Evolutionary conservation across 163 green algal species (phyloP), one percentile per base, ranked within the genome.

Genomic region (Prototheca stagnorum): DNA sequence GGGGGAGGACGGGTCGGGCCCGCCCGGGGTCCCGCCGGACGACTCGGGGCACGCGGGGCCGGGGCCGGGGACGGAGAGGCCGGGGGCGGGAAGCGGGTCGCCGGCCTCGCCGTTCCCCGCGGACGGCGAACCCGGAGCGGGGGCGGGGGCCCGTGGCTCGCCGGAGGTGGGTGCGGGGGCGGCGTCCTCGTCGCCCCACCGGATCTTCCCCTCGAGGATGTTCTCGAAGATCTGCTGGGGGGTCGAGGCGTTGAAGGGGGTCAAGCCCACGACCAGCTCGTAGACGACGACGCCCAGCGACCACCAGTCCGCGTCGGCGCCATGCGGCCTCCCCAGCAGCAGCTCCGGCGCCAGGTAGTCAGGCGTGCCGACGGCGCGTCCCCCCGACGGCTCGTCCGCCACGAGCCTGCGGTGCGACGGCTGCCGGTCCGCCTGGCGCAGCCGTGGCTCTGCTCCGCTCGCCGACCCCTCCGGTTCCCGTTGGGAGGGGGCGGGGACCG

Each of bases 161-260:
- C n/a, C n/a, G n/a, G n/a, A n/a, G n/a, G n/a, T n/a, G n/a, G n/a
- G n/a, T n/a, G n/a, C n/a, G n/a, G n/a, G n/a, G n/a, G n/a, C n/a
- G 14, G n/a, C n/a, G n/a, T n/a, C n/a, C n/a, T n/a, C n/a, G n/a
- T n/a, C n/a, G n/a, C n/a, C 34, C 22, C 28, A 54, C 15, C 16
- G 4, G 25, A 48, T 21, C 19, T 7, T 33, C 0, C 15, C 71
- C 39, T 92, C 75, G 21, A 94, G 65, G 54, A 95, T 91, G 61
- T 93, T 93, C 21, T 91, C 70, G 56, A 96, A 96, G 28, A 96
- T 94, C 36, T 75, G 70, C 65, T 93, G 65, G 2, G 82, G 83
- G 2, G 69, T 77, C 48, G 82, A 62, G 5, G 82, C 83, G 26
- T 82, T 85, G 73, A 95, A 95, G 20, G 85, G 86, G 0, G 85